These are phyloP conservation scores for Sorghum bicolor DNA, from an alignment of 176 grass and related monocot genomes.

Conservation along the genomic window Sorghum_bicolor_NCBIv3 NC_012870.2:53394501-53395000, in stretches of 20 bases:
- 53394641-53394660: constrained; percentile 98
- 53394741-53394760: background rate
- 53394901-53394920: background rate
- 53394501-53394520: constrained; percentile 60
- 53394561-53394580: background rate
- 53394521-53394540: background rate
- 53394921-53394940: background rate
- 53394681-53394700: constrained; percentile 18
- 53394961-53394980: constrained; percentile 53
- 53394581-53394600: constrained; percentile 57
- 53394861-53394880: constrained; percentile 5
- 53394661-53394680: constrained; percentile 64
- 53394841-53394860: constrained; percentile 52
- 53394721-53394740: background rate
- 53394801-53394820: constrained; percentile 86
- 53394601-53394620: constrained; percentile 73
- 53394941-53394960: background rate
- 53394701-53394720: background rate
- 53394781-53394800: constrained; percentile 77
- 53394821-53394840: constrained; percentile 63
- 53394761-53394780: constrained; percentile 68
- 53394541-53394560: background rate
- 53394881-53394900: background rate
- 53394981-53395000: constrained; percentile 79
- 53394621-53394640: constrained; percentile 85